Base-by-base conservation (phyloP, 352 stramenopile genomes). In the Phytophthora rubi region DNA sequence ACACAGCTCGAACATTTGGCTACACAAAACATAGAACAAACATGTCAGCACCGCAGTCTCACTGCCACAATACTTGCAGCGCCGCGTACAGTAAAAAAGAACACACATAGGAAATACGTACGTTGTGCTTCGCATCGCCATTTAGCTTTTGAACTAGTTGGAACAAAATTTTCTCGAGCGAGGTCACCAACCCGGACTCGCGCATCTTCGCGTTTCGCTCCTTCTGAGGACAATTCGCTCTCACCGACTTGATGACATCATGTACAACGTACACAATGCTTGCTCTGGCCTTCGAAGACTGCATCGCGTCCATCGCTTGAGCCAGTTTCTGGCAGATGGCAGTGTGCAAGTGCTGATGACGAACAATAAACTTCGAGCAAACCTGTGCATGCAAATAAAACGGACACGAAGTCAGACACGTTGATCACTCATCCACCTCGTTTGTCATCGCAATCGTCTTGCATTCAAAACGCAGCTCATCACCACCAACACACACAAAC, bases 211-310 rank as follows among this genome's bases (percentile, higher is more conserved):
- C 73, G 75, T 94, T 94, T 60, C 85, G 85, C 30, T 94, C 84
- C 10, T 90, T 85, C 57, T 89, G 86, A 6, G 77, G 85, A 48
- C 74, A 91, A 58, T 75, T 86, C 15, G 83, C 86, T 54, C 88
- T 87, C 30, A 96, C 80, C 0, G 74, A 73, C 53, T 94, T 94
- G 59, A 96, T 77, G 8, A 94, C 86, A 68, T 96, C 88, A 64
- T 96, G 88, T 37, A 92, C 87, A 33, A 96, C 78, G 59, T 90
- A 96, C 23, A 96, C 73, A 70, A 96, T 83, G 52, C 90, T 94
- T 16, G 83, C 72, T 68, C 85, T 85, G 30, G 81, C 83, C 62
- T 96, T 96, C 6, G 76, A 76, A 16, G 80, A 83, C 15, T 82
- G 74, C 75, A 91, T 89, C 32, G 71, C 60, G 21, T 90, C 75